These are phyloP conservation scores for Leccinellum luteum DNA, from an alignment of 768 basidiomycete species.

Conservation along the genomic window DNA sequence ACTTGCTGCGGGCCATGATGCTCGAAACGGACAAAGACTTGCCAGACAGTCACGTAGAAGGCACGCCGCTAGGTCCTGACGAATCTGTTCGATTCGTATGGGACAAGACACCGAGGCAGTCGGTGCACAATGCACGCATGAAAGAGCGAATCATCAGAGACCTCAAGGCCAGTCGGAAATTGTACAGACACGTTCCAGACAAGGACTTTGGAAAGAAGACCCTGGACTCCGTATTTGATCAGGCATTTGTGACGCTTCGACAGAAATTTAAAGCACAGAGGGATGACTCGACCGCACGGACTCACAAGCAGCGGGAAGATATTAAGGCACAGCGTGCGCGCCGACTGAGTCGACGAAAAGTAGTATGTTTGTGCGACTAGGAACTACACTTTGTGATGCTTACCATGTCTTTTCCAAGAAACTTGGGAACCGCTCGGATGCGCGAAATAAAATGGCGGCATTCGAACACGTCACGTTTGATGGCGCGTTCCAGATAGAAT, in stretches of 20 bases:
- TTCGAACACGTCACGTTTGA: conserved; percentile 69
- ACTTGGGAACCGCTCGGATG: conserved; percentile 60
- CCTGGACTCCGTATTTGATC: conserved; percentile 64
- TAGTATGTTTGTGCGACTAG: conserved; percentile 40
- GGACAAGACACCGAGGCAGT: conserved; percentile 76
- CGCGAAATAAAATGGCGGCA: conserved; percentile 48
- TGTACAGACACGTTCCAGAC: conserved; percentile 63
- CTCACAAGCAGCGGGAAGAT: conserved; percentile 53
- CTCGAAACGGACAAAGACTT: conserved; percentile 53
- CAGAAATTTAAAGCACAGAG: conserved; percentile 64
- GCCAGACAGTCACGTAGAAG: conserved; percentile 62
- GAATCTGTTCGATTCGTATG: conserved; percentile 76
- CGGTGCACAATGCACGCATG: conserved; percentile 71
- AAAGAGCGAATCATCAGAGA: conserved; percentile 61
- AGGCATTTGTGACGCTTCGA: conserved; percentile 64
- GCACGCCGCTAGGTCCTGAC: conserved; percentile 38
- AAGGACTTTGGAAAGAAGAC: conserved; percentile 64
- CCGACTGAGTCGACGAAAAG: conserved; percentile 58
- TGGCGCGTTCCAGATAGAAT: conserved; percentile 67
- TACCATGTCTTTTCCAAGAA: conserved; percentile 45
- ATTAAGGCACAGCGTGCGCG: conserved; percentile 60
- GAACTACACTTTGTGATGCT: background rate
- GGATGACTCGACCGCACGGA: conserved; percentile 44
- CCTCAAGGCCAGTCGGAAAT: conserved; percentile 50
- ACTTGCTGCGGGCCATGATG: conserved; percentile 59